phyloP scores from a whole-genome alignment of 2,329 filamentous ascomycete species.

The Thielaviopsis ethacetica region DNA sequence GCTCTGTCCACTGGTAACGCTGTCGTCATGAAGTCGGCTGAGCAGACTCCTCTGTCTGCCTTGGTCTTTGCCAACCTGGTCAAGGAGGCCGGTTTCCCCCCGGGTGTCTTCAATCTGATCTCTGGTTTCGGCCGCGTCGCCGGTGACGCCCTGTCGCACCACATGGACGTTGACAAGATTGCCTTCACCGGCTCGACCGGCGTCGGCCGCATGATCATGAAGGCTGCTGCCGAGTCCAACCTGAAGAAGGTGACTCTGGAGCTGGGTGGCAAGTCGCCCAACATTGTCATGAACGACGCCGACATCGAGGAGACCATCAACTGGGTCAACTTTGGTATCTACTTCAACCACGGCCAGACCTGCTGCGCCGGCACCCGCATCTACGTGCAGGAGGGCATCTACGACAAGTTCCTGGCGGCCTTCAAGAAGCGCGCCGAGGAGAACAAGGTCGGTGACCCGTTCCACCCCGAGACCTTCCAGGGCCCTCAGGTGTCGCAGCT shows the following conservation, averaged over 20 bases:
- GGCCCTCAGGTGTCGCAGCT: conserved; percentile 34
- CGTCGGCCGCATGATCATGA: conserved; percentile 59
- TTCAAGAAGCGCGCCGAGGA: conserved; percentile 32
- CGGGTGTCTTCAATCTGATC: conserved; percentile 58
- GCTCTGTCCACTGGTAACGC: conserved; percentile 32
- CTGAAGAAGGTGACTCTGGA: conserved; percentile 51
- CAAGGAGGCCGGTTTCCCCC: conserved; percentile 56
- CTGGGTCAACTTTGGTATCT: conserved; percentile 26
- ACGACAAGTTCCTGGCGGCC: conserved; percentile 37
- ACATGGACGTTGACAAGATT: conserved; percentile 54
- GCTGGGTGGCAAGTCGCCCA: conserved; percentile 51
- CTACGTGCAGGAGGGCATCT: conserved; percentile 37
- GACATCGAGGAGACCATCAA: conserved; percentile 48
- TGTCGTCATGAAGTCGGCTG: conserved; percentile 35
- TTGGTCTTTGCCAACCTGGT: conserved; percentile 34
- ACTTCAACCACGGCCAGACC: conserved; percentile 38
- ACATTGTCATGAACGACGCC: conserved; percentile 49
- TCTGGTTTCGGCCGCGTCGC: conserved; percentile 53
- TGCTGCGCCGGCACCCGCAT: conserved; percentile 44
- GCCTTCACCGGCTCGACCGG: conserved; percentile 61
- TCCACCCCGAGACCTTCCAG: conserved; percentile 18
- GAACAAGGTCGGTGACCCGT: conserved; percentile 23
- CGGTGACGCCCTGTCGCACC: conserved; percentile 48
- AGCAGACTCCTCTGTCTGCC: conserved; percentile 33
- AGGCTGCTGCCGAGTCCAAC: conserved; percentile 46